These are phyloP conservation scores for Elongisporangium anandrum DNA, from an alignment of 352 stramenopile species.

Conservation along the genomic window DNA sequence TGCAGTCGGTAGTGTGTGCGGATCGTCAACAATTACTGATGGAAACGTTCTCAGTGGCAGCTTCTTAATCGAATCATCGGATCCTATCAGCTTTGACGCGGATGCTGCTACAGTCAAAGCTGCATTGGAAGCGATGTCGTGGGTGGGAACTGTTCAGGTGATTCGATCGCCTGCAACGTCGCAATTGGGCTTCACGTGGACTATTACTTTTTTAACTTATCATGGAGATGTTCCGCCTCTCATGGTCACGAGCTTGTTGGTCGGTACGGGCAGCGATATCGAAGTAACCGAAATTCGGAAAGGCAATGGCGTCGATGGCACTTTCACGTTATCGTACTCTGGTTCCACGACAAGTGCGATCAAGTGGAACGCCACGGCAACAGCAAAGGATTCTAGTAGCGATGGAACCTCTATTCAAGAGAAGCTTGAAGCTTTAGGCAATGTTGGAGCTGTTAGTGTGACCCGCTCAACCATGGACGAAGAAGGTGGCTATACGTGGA, in stretches of 20 bases:
- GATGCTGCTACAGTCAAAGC: slow-evolving; percentile 36
- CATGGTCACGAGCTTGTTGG: slow-evolving; percentile 51
- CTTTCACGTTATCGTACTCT: slow-evolving; percentile 55
- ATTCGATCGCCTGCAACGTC: slow-evolving; percentile 33
- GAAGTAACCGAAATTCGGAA: slow-evolving; percentile 60
- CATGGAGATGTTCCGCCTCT: slow-evolving; percentile 58
- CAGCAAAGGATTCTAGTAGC: slow-evolving; percentile 17
- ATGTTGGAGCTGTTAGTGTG: slow-evolving; percentile 42
- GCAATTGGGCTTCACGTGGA: slow-evolving; percentile 73
- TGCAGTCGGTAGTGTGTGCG: slow-evolving; percentile 22
- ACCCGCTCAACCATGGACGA: slow-evolving; percentile 35
- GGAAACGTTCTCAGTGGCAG: slow-evolving; percentile 69
- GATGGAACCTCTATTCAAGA: slow-evolving; percentile 72
- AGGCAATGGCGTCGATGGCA: slow-evolving; percentile 59
- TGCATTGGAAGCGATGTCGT: slow-evolving; percentile 53
- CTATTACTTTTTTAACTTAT: slow-evolving; percentile 71
- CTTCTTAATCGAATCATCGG: slow-evolving; percentile 64
- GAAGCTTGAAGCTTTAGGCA: slow-evolving; percentile 55
- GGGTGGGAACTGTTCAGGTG: slow-evolving; percentile 60
- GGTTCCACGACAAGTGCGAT: slow-evolving; percentile 35
- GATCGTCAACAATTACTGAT: slow-evolving; percentile 61
- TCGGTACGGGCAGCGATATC: slow-evolving; percentile 55
- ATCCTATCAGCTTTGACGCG: slow-evolving; percentile 53
- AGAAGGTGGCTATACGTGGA: slow-evolving; percentile 59
- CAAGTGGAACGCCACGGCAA: slow-evolving; percentile 40